Percentiles rank a stretch among this genome's conserved stretches.
Conservation (phyloP, 2,329 filamentous ascomycete genomes). For the Aspergillus fumigatus region DNA sequence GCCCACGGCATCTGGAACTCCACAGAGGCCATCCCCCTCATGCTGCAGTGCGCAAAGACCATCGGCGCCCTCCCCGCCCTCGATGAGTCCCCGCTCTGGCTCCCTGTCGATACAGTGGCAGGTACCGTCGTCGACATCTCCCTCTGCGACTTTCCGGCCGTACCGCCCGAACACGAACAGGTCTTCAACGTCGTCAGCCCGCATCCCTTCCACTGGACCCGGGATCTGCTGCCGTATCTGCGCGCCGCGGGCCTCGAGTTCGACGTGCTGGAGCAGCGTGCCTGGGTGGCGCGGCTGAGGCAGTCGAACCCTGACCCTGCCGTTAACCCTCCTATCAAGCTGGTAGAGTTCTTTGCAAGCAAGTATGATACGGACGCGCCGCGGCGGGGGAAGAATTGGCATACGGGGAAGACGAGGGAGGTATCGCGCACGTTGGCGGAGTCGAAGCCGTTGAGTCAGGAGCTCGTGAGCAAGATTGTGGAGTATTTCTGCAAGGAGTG, state of each 20-base stretch:
- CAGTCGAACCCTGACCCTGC: conserved; percentile 46
- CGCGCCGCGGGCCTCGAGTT: conserved; percentile 42
- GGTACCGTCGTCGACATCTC: conserved; percentile 29
- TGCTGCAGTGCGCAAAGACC: conserved; percentile 45
- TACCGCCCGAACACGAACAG: not conserved
- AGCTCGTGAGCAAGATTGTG: conserved; percentile 36
- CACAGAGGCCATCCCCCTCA: conserved; percentile 46
- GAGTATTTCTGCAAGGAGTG: conserved; percentile 26
- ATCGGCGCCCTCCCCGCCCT: conserved; percentile 45
- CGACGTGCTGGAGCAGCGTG: conserved; percentile 19
- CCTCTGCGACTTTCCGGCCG: not conserved
- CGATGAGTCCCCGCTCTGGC: conserved; percentile 41
- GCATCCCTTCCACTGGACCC: conserved; percentile 47
- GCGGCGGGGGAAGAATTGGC: conserved; percentile 7
- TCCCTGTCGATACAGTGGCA: conserved; percentile 43
- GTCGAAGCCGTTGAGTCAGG: conserved; percentile 9
- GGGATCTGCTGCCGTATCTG: conserved; percentile 50
- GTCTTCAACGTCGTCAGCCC: conserved; percentile 55
- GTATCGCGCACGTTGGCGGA: conserved; percentile 10
- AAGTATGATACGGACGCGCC: conserved; percentile 43
- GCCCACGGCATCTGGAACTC: conserved; percentile 19
- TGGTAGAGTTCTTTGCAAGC: conserved; percentile 50
- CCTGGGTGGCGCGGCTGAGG: conserved; percentile 36
- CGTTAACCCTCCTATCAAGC: conserved; percentile 50
- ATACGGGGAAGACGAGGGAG: conserved; percentile 15